Evolutionary conservation across 139 green algal species (phyloP).

Genomic region (Micractinium sp.): DNA sequence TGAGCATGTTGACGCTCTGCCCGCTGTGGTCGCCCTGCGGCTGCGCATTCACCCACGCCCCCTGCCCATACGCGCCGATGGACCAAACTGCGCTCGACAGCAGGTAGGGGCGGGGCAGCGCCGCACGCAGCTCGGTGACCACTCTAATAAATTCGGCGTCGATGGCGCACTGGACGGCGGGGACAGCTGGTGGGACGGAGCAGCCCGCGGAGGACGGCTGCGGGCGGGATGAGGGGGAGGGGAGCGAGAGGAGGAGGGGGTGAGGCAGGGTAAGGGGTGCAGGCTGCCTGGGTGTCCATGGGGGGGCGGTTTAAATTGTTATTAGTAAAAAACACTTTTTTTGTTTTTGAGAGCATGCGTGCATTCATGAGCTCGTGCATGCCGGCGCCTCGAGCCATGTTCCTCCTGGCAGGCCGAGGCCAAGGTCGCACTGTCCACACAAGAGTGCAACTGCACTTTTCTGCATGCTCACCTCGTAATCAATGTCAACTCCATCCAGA

Average conservation of each 20-base stretch:
- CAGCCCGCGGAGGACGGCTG: slow-evolving; percentile 13
- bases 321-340: too few relatives aligned
- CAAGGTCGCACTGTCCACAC: not conserved
- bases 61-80: slow-evolving; percentile 56
- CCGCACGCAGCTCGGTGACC: slow-evolving; percentile 35
- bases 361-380: too few relatives aligned
- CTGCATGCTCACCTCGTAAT: slow-evolving; percentile 34
- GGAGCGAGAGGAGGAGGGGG: not conserved
- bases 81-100: slow-evolving; percentile 46
- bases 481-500: slow-evolving; percentile 54
- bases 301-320: too few relatives aligned
- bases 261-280: too few relatives aligned
- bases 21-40: slow-evolving; percentile 38
- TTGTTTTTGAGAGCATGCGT: too few relatives aligned
- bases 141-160: slow-evolving; percentile 43
- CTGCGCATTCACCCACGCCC: slow-evolving; percentile 22
- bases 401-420: too few relatives aligned
- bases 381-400: too few relatives aligned
- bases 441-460: not conserved
- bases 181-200: not conserved
- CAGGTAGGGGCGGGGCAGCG: slow-evolving; percentile 47
- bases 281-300: too few relatives aligned
- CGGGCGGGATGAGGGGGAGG: slow-evolving; percentile 12
- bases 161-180: slow-evolving; percentile 39
- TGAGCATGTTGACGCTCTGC: slow-evolving; percentile 55